Conservation (phyloP, 1,139 yeast genomes). For the Hansenula lynferdii region DNA sequence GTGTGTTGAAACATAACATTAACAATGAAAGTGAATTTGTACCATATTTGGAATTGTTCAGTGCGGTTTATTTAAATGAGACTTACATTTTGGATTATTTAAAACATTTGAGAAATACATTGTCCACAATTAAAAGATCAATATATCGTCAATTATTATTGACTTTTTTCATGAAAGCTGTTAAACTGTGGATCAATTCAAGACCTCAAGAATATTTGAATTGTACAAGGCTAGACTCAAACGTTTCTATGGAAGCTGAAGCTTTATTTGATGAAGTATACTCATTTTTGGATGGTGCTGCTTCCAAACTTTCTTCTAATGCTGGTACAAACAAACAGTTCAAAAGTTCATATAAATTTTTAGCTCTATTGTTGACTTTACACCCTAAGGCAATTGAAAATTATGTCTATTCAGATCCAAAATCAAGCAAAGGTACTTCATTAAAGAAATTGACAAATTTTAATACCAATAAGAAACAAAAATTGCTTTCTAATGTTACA, state of each 20-base stretch:
- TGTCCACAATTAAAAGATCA: constrained; percentile 40
- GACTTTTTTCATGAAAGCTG: constrained; percentile 43
- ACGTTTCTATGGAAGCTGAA: constrained; percentile 21
- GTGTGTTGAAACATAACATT: constrained; percentile 29
- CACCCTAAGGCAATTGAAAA: constrained; percentile 23
- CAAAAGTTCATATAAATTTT: constrained; percentile 22
- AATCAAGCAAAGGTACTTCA: constrained; percentile 7
- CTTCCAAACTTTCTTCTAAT: background rate
- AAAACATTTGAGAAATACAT: constrained; percentile 33
- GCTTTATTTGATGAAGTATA: constrained; percentile 22
- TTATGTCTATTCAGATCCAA: constrained; percentile 5
- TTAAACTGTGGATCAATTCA: constrained; percentile 53
- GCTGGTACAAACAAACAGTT: constrained; percentile 13
- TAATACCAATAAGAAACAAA: constrained; percentile 22
- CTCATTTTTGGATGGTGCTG: constrained; percentile 15
- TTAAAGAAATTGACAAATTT: constrained; percentile 18
- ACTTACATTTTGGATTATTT: constrained; percentile 34
- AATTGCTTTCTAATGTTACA: constrained; percentile 31
- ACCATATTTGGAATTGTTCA: constrained; percentile 47
- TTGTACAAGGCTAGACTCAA: constrained; percentile 29
- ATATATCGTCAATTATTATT: constrained; percentile 53
- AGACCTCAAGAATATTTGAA: constrained; percentile 46
- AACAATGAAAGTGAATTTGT: constrained; percentile 39
- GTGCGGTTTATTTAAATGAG: constrained; percentile 42
- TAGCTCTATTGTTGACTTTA: constrained; percentile 27